These are phyloP conservation scores for Hymenoscyphus linearis DNA, from an alignment of 2,329 filamentous ascomycete species.

Conservation along the genomic window DNA sequence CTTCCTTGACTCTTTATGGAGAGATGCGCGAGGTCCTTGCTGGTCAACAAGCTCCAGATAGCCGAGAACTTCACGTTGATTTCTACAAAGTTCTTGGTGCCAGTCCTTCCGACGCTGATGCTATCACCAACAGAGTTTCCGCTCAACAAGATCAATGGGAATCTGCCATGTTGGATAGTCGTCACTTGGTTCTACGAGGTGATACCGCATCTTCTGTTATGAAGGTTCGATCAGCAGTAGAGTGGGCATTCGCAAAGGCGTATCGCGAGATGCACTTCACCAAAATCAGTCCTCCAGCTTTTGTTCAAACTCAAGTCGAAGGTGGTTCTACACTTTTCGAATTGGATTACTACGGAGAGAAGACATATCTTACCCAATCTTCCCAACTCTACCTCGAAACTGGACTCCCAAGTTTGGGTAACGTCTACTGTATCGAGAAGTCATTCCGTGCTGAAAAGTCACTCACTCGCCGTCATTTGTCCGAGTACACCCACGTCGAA, in stretches of 20 bases:
- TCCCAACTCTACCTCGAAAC: conserved; percentile 98
- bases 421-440: conserved; percentile 97
- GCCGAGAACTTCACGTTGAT: conserved; percentile 67
- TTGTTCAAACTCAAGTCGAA: conserved; percentile 85
- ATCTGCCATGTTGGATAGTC: conserved; percentile 50
- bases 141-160: conserved; percentile 57
- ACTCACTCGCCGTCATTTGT: conserved; percentile 86
- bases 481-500: conserved; percentile 96
- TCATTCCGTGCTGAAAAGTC: conserved; percentile 98
- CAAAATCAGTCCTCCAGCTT: conserved; percentile 68
- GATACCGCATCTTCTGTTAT: conserved; percentile 64
- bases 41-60: conserved; percentile 62
- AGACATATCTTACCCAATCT: conserved; percentile 91
- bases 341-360: conserved; percentile 63
- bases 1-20: conserved; percentile 62
- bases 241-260: conserved; percentile 61
- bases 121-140: conserved; percentile 68
- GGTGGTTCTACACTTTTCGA: conserved; percentile 57
- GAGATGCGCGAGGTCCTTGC: conserved; percentile 63
- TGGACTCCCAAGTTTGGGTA: conserved; percentile 79
- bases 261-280: conserved; percentile 60
- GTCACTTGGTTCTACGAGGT: conserved; percentile 65
- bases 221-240: conserved; percentile 64
- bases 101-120: conserved; percentile 67
- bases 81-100: conserved; percentile 65